Conservation (phyloP, 1,284 basidiomycete species). For the Ceratobasidium sp. region DNA sequence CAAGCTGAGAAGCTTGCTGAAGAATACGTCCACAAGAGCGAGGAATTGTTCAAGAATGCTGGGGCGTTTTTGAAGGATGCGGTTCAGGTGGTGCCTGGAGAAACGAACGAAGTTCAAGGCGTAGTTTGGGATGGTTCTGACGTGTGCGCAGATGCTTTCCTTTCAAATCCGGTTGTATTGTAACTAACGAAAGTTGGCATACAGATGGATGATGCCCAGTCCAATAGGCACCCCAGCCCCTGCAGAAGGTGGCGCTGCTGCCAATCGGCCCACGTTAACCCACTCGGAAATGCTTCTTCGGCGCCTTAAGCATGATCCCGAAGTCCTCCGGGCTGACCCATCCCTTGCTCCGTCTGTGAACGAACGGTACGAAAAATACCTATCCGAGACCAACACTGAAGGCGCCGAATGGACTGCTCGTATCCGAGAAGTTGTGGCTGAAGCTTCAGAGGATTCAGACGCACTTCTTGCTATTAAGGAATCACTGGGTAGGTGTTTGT, state of each 20-base stretch:
- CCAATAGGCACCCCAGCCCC: constrained; percentile 54
- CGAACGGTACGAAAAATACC: constrained; percentile 70
- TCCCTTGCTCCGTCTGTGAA: constrained; percentile 69
- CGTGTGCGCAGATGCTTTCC: constrained; percentile 69
- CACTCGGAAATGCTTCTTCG: constrained; percentile 84
- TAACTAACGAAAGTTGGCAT: constrained; percentile 50
- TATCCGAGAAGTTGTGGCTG: constrained; percentile 48
- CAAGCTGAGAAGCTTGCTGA: constrained; percentile 87
- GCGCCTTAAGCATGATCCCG: constrained; percentile 80
- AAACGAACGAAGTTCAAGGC: constrained; percentile 60
- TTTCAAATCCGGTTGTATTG: constrained; percentile 65
- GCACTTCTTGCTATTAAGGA: constrained; percentile 42
- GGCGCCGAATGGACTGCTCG: constrained; percentile 52
- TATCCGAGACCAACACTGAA: constrained; percentile 60
- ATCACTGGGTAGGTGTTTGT: constrained; percentile 16
- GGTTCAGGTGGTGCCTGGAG: constrained; percentile 90
- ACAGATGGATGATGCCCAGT: constrained; percentile 48
- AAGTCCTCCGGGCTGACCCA: constrained; percentile 84
- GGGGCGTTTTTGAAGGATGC: constrained; percentile 84
- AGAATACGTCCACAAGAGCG: constrained; percentile 74
- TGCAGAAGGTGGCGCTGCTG: constrained; percentile 58
- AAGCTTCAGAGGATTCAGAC: constrained; percentile 45
- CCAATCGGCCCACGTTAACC: constrained; percentile 66
- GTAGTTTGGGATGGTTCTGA: constrained; percentile 86
- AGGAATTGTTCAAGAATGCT: constrained; percentile 79